Conservation (phyloP, 2,329 filamentous ascomycete species). For the Fusarium mangiferae region DNA sequence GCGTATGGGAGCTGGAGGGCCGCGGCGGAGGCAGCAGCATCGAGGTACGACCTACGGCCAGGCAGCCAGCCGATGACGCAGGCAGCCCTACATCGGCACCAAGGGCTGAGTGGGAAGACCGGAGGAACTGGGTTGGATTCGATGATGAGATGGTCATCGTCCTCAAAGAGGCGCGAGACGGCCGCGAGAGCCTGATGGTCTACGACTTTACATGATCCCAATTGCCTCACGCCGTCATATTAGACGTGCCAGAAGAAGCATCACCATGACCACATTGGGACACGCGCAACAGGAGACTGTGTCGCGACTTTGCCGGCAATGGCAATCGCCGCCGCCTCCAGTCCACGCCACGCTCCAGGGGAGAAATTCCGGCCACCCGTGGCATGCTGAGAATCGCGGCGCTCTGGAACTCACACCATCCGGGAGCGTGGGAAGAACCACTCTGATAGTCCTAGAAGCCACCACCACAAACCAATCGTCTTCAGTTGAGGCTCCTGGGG, state of each 20-base stretch:
- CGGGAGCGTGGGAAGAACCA: constrained; percentile 13
- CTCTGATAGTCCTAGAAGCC: constrained; percentile 3
- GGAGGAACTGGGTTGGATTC: constrained; percentile 80
- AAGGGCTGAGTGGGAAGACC: constrained; percentile 55
- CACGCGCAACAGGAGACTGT: background rate
- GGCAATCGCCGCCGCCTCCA: constrained; percentile 26
- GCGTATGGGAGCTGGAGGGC: constrained; percentile 91
- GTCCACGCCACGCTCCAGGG: constrained; percentile 24
- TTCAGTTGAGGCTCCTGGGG: background rate
- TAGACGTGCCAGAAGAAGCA: constrained; percentile 1
- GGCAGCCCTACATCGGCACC: constrained; percentile 19
- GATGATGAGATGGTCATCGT: constrained; percentile 94
- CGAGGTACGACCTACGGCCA: constrained; percentile 57
- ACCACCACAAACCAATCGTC: constrained; percentile 18
- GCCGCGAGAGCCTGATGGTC: constrained; percentile 78
- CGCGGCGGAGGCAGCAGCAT: constrained; percentile 66
- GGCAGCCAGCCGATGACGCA: constrained; percentile 40
- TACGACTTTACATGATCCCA: constrained; percentile 81
- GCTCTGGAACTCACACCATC: constrained; percentile 16
- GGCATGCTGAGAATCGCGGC: constrained; percentile 7
- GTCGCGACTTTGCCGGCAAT: constrained; percentile 18
- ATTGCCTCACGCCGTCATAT: background rate
- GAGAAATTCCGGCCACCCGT: constrained; percentile 15
- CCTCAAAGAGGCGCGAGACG: constrained; percentile 74
- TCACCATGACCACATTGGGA: background rate